Evolutionary conservation across 2,329 filamentous ascomycete genomes (phyloP).

Genomic region (Fusarium sarcochroum): DNA sequence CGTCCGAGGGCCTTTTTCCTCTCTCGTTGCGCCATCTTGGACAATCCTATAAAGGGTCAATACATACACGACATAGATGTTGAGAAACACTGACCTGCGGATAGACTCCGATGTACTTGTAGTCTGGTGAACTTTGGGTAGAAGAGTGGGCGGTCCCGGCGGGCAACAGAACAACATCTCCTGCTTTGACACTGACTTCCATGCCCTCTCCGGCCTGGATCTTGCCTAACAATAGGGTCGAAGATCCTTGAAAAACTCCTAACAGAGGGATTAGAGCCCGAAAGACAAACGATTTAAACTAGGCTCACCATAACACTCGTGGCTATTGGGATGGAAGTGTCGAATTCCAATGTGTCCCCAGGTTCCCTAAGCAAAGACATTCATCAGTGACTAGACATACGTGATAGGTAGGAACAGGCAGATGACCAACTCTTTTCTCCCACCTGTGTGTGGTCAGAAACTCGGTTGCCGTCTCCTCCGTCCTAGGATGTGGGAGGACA

Average conservation of each 20-base stretch:
- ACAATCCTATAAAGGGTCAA: fast-evolving
- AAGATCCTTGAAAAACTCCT: neutral
- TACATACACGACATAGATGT: fast-evolving
- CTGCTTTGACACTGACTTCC: neutral
- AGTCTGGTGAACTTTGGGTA: neutral
- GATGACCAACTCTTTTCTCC: neutral
- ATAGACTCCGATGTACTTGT: neutral
- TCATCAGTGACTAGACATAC: too few relatives aligned
- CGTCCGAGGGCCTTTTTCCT: neutral
- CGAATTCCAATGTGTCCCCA: neutral
- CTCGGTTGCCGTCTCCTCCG: neutral
- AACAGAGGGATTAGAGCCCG: fast-evolving
- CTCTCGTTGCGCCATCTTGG: constrained; percentile 3
- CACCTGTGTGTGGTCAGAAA: neutral
- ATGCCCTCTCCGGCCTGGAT: neutral
- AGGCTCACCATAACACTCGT: constrained; percentile 1
- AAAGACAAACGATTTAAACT: fast-evolving
- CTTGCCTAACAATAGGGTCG: neutral
- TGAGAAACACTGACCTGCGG: fast-evolving
- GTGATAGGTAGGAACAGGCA: neutral
- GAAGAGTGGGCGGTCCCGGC: neutral
- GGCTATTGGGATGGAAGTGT: constrained; percentile 6
- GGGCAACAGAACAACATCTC: neutral
- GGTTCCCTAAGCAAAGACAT: neutral
- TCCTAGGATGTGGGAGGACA: neutral